These are phyloP conservation scores for Trametes gibbosa DNA, from an alignment of 768 basidiomycete species.

Conservation along the genomic window DNA sequence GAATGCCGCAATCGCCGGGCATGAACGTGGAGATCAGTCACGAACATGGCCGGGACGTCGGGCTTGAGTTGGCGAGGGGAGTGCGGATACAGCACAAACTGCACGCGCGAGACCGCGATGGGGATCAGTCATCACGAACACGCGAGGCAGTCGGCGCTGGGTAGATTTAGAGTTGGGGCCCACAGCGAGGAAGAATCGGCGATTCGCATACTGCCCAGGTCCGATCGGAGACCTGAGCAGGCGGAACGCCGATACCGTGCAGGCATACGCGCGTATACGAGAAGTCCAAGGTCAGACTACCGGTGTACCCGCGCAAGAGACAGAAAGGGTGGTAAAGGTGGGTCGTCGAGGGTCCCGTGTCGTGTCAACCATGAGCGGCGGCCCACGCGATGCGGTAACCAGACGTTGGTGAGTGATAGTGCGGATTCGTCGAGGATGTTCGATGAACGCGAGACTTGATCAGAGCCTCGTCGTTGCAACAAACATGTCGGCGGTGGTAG, in stretches of 20 bases:
- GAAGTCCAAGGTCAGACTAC: neutral
- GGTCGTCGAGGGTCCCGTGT: neutral
- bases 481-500: too few relatives aligned
- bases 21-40: neutral
- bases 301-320: neutral
- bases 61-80: neutral
- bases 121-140: neutral
- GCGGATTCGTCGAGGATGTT: neutral
- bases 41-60: neutral
- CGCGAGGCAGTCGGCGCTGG: neutral
- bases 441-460: neutral
- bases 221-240: too few relatives aligned
- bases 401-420: neutral
- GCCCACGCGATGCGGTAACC: neutral
- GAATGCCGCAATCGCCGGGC: neutral
- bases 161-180: too few relatives aligned
- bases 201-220: too few relatives aligned
- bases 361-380: neutral
- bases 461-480: too few relatives aligned
- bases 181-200: neutral
- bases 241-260: neutral
- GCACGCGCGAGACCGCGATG: neutral
- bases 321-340: neutral
- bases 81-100: neutral
- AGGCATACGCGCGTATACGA: neutral